Evolutionary conservation across 1,284 basidiomycete genomes (phyloP), one percentile per base, ranked within the genome.

Genomic region (Apiotrichum sp.): DNA sequence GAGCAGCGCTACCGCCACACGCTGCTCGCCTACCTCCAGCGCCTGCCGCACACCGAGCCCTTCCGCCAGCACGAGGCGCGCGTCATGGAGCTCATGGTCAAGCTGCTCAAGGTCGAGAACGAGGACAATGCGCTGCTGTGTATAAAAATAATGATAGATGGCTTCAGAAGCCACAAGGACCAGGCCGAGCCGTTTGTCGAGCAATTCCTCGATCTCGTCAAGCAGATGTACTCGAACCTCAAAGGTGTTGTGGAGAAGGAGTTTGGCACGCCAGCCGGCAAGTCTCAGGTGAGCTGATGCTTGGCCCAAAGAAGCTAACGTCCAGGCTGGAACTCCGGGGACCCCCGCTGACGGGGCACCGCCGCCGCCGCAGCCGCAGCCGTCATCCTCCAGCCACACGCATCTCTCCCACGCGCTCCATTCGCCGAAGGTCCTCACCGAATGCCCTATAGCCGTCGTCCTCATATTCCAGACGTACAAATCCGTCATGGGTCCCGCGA

Each of bases 381-480:
- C 56, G 5, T 55, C 59, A 13, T 54, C 59, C 2, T 58, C 56
- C 6, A 53, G 45, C n/a, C 59, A 61, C 14, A 53, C 40, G 7
- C 59, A 58, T 13, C 54, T 61, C 22, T 53, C 72, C n/a, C 70
- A 71, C 38, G 72, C 75, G 3, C 83, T 86, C 53, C 84, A 85
- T 53, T 95, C 92, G 71, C 96, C 97, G 81, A 98, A 97, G 76
- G 89, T 97, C 11, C 79, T 98, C 31, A 87, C 89, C 6, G 96
- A 99, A 75, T 89, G 96, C 79, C 90, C 90, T 6, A 88, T 96
- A 77, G 86, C 93, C 16, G 86, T 97, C 63, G 90, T 96, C 42
- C 84, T 93, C 43, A 88, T 97, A 74, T 86, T 90, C 60, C 93
- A 97, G 76, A 84, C 84, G 35, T 87, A 88, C 58, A 80, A 82